Conservation (phyloP, 2,329 filamentous ascomycete species). For the Ilyonectria mors-panacis region DNA sequence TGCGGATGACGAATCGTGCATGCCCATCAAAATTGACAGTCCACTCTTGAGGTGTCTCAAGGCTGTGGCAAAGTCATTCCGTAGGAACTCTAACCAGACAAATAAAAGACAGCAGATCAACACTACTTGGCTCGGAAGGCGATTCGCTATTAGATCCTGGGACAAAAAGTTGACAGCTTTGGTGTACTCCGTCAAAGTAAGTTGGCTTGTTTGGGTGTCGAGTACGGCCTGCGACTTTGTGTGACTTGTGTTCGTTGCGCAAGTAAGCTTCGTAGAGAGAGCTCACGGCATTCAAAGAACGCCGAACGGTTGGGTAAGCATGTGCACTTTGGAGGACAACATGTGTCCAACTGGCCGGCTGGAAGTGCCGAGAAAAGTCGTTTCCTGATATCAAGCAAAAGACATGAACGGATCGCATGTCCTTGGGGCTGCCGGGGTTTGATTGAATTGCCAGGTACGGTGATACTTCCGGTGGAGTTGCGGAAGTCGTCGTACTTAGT, state of each 20-base stretch:
- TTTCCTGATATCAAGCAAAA: background rate
- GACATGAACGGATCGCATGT: background rate
- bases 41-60: background rate
- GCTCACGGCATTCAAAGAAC: background rate
- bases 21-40: background rate
- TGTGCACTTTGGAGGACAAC: background rate
- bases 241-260: background rate
- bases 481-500: background rate
- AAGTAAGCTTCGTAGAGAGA: background rate
- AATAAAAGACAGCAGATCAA: background rate
- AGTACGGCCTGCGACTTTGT: background rate
- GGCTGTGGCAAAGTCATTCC: background rate
- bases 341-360: background rate
- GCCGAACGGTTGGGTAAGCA: background rate
- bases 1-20: background rate
- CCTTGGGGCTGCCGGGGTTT: background rate
- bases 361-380: background rate
- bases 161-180: background rate
- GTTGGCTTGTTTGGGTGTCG: background rate
- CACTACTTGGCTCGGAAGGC: background rate
- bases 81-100: background rate
- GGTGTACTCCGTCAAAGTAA: background rate
- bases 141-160: background rate
- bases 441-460: background rate
- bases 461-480: background rate